Evolutionary conservation across 2,329 filamentous ascomycete species (phyloP).

Genomic region (Pyricularia grisea): DNA sequence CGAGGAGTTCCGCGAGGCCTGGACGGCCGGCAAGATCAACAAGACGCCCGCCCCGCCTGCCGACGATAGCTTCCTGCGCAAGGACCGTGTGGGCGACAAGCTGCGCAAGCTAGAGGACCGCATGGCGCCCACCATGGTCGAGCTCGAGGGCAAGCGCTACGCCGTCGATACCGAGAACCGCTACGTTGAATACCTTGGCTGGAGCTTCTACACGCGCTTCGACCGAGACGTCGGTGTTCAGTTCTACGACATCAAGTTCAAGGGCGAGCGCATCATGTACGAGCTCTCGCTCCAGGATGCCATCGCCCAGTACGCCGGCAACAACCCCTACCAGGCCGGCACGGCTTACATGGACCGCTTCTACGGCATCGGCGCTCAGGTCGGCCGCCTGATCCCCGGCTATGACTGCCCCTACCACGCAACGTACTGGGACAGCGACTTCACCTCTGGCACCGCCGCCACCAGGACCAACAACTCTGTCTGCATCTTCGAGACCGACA

Average conservation of each 20-base stretch:
- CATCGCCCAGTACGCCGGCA: slow-evolving; percentile 40
- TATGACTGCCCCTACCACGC: slow-evolving; percentile 30
- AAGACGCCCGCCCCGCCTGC: neutral
- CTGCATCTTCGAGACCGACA: slow-evolving; percentile 28
- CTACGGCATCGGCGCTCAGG: slow-evolving; percentile 24
- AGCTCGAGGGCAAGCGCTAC: slow-evolving; percentile 29
- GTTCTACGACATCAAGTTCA: slow-evolving; percentile 40
- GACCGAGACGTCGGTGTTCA: slow-evolving; percentile 32
- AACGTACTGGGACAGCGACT: slow-evolving; percentile 24
- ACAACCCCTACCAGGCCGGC: slow-evolving; percentile 31
- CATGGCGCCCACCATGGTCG: slow-evolving; percentile 24
- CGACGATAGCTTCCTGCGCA: slow-evolving; percentile 18
- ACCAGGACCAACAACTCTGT: slow-evolving; percentile 21
- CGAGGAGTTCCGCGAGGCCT: slow-evolving; percentile 24
- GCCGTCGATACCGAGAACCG: slow-evolving; percentile 31
- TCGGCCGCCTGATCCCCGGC: slow-evolving; percentile 28
- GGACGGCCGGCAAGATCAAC: slow-evolving; percentile 18
- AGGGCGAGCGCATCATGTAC: slow-evolving; percentile 39
- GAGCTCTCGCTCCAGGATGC: slow-evolving; percentile 44
- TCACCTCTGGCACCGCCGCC: slow-evolving; percentile 20
- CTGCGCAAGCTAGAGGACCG: slow-evolving; percentile 24
- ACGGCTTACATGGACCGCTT: slow-evolving; percentile 32
- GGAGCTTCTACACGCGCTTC: slow-evolving; percentile 39
- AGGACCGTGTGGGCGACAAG: slow-evolving; percentile 17
- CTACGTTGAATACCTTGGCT: slow-evolving; percentile 43